These are phyloP conservation scores for Colletotrichum eleusines DNA, from an alignment of 2,329 filamentous ascomycete species.

Conservation along the genomic window DNA sequence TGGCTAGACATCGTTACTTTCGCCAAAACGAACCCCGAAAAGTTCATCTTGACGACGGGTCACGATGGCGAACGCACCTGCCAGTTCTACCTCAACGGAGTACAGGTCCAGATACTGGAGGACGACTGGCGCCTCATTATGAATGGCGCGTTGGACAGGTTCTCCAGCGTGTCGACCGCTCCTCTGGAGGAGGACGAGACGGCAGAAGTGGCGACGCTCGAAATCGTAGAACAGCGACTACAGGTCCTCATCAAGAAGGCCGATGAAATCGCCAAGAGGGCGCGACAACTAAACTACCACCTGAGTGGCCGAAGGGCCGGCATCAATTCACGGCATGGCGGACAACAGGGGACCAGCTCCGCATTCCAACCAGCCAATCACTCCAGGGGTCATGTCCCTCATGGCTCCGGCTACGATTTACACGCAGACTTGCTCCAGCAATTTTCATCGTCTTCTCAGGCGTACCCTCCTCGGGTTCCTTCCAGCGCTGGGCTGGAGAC, in stretches of 20 bases:
- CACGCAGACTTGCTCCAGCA: constrained; percentile 69
- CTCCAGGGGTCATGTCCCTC: constrained; percentile 44
- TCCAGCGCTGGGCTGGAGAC: constrained; percentile 41
- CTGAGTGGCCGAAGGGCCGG: constrained; percentile 80
- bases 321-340: constrained; percentile 73
- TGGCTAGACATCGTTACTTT: constrained; percentile 92
- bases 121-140: constrained; percentile 89
- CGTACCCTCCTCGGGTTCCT: constrained; percentile 34
- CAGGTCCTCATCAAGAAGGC: constrained; percentile 83
- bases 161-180: constrained; percentile 78
- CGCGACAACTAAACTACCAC: constrained; percentile 84
- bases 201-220: constrained; percentile 85
- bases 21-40: constrained; percentile 81
- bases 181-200: constrained; percentile 88
- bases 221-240: constrained; percentile 84
- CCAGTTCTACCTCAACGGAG: constrained; percentile 84
- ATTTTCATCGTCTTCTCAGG: constrained; percentile 53
- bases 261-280: constrained; percentile 73
- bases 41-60: constrained; percentile 79
- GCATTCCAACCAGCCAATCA: constrained; percentile 53
- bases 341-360: constrained; percentile 52
- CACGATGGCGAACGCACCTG: constrained; percentile 79
- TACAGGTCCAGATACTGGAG: constrained; percentile 86
- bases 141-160: constrained; percentile 83
- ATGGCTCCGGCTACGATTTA: constrained; percentile 58